These are phyloP conservation scores for Pseudogymnoascus sp. DNA, from an alignment of 2,329 filamentous ascomycete species.

Conservation along the genomic window DNA sequence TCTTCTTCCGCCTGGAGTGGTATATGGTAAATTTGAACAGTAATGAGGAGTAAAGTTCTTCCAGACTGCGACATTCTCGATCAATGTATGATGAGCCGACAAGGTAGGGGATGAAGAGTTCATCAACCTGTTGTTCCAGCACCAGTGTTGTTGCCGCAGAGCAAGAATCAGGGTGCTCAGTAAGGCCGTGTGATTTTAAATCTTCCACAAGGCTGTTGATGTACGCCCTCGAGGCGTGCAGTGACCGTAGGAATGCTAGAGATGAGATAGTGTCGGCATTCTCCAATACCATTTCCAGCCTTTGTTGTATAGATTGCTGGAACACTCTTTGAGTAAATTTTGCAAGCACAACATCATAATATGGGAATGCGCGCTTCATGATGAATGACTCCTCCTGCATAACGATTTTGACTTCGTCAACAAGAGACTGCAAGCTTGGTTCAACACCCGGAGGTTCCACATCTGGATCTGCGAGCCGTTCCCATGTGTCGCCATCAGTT, in stretches of 20 bases:
- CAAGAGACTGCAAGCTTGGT: conserved; percentile 78
- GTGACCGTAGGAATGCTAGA: conserved; percentile 77
- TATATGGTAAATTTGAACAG: conserved; percentile 97
- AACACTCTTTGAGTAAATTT: conserved; percentile 95
- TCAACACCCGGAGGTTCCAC: conserved; percentile 86
- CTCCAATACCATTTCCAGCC: conserved; percentile 88
- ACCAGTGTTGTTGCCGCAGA: conserved; percentile 76
- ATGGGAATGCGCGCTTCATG: conserved; percentile 93
- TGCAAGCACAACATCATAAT: conserved; percentile 84
- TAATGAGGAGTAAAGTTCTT: conserved; percentile 80
- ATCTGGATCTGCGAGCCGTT: conserved; percentile 87
- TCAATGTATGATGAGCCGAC: conserved; percentile 64
- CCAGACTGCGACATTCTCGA: conserved; percentile 58
- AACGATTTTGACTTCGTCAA: conserved; percentile 90
- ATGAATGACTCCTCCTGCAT: conserved; percentile 96
- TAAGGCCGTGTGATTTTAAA: conserved; percentile 85
- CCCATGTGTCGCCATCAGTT: conserved; percentile 60
- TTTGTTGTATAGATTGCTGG: conserved; percentile 94
- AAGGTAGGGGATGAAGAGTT: conserved; percentile 64
- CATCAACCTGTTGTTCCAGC: conserved; percentile 65
- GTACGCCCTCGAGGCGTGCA: conserved; percentile 86
- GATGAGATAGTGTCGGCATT: conserved; percentile 90
- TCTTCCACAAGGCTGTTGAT: conserved; percentile 85
- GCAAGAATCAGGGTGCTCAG: conserved; percentile 86
- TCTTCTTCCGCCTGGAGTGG: conserved; percentile 79